Conservation (phyloP, 1,284 basidiomycete genomes). For the Apiotrichum mycotoxinovorans region DNA sequence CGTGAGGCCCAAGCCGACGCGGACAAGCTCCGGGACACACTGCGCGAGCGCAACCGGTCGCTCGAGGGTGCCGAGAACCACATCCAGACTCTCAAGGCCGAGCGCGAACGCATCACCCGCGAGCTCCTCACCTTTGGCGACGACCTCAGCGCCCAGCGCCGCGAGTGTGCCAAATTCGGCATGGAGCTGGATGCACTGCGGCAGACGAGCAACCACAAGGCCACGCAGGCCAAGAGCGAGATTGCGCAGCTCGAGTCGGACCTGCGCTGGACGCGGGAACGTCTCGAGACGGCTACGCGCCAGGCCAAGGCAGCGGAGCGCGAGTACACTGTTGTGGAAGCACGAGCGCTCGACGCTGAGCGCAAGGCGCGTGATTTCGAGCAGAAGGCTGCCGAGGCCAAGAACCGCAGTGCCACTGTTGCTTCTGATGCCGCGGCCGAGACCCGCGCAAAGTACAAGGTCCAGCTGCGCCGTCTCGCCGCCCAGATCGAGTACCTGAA, state of each 20-base stretch:
- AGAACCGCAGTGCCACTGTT: background rate
- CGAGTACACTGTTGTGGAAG: background rate
- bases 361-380: background rate
- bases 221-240: background rate
- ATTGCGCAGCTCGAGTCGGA: background rate
- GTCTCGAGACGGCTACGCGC: conserved; percentile 10
- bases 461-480: conserved; percentile 35
- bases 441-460: conserved; percentile 31
- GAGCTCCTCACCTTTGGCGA: conserved; percentile 37
- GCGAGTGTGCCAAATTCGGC: conserved; percentile 54
- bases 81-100: conserved; percentile 16
- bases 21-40: conserved; percentile 16
- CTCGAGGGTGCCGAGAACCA: conserved; percentile 22
- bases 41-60: conserved; percentile 14
- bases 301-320: conserved; percentile 21
- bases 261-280: conserved; percentile 6
- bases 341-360: background rate
- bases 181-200: conserved; percentile 62
- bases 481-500: conserved; percentile 82
- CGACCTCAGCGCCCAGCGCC: conserved; percentile 48
- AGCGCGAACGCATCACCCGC: conserved; percentile 5
- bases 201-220: conserved; percentile 19
- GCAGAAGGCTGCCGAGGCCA: background rate
- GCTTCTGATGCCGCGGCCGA: background rate
- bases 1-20: conserved; percentile 11